Conservation (phyloP, 768 basidiomycete species). For the Panus rudis region DNA sequence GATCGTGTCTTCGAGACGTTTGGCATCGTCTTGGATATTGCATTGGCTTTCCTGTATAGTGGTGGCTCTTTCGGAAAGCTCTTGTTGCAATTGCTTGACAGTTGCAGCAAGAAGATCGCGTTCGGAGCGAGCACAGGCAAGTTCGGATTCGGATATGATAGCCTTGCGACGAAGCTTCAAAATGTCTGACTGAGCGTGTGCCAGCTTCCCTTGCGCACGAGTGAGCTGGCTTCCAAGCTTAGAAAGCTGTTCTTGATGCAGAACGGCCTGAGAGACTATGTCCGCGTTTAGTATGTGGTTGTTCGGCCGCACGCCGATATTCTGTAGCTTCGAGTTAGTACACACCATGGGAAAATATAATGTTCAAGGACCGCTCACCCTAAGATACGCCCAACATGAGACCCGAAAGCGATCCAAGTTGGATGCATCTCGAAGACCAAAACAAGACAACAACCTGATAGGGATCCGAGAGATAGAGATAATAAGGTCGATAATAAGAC, state of each 20-base stretch:
- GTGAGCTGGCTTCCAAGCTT: not conserved
- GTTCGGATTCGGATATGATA: no score
- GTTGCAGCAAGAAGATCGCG: no score
- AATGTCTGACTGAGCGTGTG: conserved; percentile 1
- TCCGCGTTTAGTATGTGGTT: not conserved
- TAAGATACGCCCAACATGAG: not conserved
- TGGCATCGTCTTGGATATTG: no score
- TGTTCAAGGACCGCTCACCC: not conserved
- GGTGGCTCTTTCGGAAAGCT: no score
- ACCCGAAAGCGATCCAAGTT: not conserved
- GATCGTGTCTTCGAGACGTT: no score
- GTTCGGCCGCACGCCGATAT: not conserved
- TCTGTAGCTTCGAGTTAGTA: no score
- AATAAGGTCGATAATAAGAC: conserved; percentile 1
- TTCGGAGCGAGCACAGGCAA: no score
- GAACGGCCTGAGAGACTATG: not conserved
- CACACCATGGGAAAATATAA: no score
- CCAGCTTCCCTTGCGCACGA: not conserved
- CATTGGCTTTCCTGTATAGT: no score
- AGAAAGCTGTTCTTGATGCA: not conserved
- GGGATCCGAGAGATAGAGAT: not conserved
- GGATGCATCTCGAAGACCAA: not conserved
- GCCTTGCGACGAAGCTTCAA: no score
- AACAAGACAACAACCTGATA: not conserved
- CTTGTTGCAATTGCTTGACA: no score